phyloP scores from a whole-genome alignment of 768 basidiomycete species.

The Kondoa subrosea region DNA sequence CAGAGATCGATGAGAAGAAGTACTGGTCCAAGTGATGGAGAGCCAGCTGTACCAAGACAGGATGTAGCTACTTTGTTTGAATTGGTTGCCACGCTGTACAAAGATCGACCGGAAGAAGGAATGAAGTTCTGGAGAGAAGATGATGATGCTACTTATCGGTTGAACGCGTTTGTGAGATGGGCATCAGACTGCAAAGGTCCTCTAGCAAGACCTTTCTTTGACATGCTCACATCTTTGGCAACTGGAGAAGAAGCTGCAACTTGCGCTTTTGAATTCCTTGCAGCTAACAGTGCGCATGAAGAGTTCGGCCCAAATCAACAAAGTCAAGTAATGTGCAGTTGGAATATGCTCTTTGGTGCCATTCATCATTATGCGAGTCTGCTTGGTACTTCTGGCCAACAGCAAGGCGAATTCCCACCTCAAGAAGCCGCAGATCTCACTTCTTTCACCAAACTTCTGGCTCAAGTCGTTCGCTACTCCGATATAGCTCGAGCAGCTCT shows the following conservation, averaged over 20 bases:
- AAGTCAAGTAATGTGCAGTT: slow-evolving; percentile 40
- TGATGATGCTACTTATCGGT: slow-evolving; percentile 32
- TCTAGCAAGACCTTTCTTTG: slow-evolving; percentile 64
- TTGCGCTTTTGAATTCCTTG: slow-evolving; percentile 74
- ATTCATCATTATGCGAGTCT: slow-evolving; percentile 56
- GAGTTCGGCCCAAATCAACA: background rate
- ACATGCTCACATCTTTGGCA: slow-evolving; percentile 71
- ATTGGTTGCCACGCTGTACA: slow-evolving; percentile 65
- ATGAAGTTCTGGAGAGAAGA: slow-evolving; percentile 63
- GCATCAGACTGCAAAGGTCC: slow-evolving; percentile 60
- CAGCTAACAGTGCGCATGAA: slow-evolving; percentile 40
- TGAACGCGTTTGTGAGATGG: slow-evolving; percentile 72
- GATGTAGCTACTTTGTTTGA: slow-evolving; percentile 71
- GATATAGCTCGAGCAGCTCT: slow-evolving; percentile 62
- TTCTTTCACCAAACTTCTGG: slow-evolving; percentile 61
- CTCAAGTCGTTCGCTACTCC: slow-evolving; percentile 57
- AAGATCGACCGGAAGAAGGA: slow-evolving; percentile 53
- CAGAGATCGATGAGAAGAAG: slow-evolving; percentile 13
- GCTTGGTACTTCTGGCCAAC: slow-evolving; percentile 38
- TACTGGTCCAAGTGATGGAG: slow-evolving; percentile 15
- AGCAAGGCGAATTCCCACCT: slow-evolving; percentile 33
- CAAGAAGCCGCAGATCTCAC: slow-evolving; percentile 64
- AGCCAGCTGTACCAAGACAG: slow-evolving; percentile 44
- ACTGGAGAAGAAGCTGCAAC: slow-evolving; percentile 73
- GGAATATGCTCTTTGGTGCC: slow-evolving; percentile 56